These are phyloP conservation scores for Citrus sinensis DNA, from an alignment of 345 rosid genomes.

Conservation along the genomic window DNA sequence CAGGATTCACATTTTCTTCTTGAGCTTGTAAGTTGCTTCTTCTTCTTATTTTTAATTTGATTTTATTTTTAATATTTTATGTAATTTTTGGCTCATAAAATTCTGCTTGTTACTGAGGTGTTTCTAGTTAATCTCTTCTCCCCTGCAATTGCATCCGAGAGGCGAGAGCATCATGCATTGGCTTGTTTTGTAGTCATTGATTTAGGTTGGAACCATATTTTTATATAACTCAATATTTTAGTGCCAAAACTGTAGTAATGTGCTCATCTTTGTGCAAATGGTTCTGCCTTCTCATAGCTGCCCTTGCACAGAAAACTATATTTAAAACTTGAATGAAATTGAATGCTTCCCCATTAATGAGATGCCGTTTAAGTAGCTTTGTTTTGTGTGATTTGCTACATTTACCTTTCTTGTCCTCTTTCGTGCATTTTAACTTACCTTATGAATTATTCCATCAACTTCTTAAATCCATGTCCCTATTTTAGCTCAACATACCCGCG, in stretches of 20 bases:
- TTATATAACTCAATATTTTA: neutral
- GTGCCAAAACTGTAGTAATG: neutral
- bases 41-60: neutral
- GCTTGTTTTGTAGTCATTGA: neutral
- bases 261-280: neutral
- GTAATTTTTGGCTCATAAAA: neutral
- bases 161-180: neutral
- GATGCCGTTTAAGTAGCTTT: neutral
- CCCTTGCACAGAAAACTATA: neutral
- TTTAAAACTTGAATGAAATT: neutral
- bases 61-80: neutral
- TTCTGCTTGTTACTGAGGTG: neutral
- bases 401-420: neutral
- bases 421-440: neutral
- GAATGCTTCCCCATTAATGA: neutral
- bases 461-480: neutral
- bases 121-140: neutral
- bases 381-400: neutral
- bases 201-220: neutral
- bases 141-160: neutral
- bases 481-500: neutral
- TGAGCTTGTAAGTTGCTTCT: slow-evolving; percentile 69
- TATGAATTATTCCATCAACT: neutral
- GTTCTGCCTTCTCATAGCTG: neutral
- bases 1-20: slow-evolving; percentile 99